Base-by-base conservation (phyloP, 73 alveolate species). In the Breviolum minutum region DNA sequence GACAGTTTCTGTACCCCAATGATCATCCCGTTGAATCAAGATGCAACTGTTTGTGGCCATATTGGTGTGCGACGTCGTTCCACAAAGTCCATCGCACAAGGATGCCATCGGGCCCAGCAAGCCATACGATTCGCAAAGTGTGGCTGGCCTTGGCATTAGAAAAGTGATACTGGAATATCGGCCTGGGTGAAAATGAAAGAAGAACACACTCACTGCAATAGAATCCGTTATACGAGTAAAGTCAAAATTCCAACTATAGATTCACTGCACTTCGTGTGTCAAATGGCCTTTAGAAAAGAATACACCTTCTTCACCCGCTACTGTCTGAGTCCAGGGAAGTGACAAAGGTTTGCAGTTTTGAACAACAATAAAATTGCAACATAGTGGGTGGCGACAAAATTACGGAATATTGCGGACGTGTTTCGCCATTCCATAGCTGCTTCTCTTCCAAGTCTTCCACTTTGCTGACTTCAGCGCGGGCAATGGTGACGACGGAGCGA, bases 401-500 rank as follows among this genome's bases (percentile, higher is more conserved):
- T 20, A n/a, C 26, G 40, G 30, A 20, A 71, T 8, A 10, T 16
- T 79, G 64, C 87, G 8, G 66, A 40, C 87, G 48, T 8, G 87
- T 3, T 9, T 6, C 87, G 0, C 87, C 87, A 12, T 29, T 40
- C 20, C n/a, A 26, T 8, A 76, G n/a, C 62, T n/a, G n/a, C 63
- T 76, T 24, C 85, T 76, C 30, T 27, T 79, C 30, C 87, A 79
- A 79, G 30, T 79, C 87, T 14, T 79, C 68, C 87, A 79, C 87
- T 16, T 30, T 29, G 8, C 66, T 79, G 16, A 79, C 87, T 11
- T 14, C 48, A 8, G 87, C 87, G 9, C 66, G 87, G 68, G 87
- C 87, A 40, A 79, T 40, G 40, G 64, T 79, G 68, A 79, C 68
- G 30, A 40, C 20, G 66, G 87, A 12, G 30, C 87, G 68, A 79